Base-by-base conservation (phyloP, 1,139 yeast species). In the Pichia norvegensis region DNA sequence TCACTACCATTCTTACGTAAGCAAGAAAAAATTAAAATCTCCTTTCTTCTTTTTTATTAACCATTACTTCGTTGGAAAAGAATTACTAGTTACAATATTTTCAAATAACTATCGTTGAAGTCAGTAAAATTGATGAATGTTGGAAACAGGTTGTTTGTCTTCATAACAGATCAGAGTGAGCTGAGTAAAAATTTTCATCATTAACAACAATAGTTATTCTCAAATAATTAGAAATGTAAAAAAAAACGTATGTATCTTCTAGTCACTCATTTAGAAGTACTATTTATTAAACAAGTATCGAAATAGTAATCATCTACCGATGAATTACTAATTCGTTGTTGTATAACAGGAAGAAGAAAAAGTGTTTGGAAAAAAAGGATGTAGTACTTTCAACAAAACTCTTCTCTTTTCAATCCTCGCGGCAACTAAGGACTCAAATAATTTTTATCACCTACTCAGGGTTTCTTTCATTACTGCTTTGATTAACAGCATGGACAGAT, bases 171-270 rank as follows among this genome's bases (percentile, higher is more conserved):
- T 62, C 65, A 58, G 66, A 62, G 66, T 62, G 66, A 62, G 66
- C 66, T 62, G 66, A 62, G 66, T 53, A 49, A 55, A 36, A 57
- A 57, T 43, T 61, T 52, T 61, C 65, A 62, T 62, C 66, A 62
- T 62, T 54, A 60, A 57, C 61, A 58, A 46, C 37, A 35, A 35
- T 19, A 21, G 31, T 37, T 20, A 29, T n/a, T 38, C 13, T 21
- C 14, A 23, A 16, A 16, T 20, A 36, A 19, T 11, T 9, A 25
- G 21, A 14, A 13, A 4, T 13, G 3, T 13, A 11, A 13, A 2
- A 27, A 11, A 13, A 11, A 27, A 17, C 27, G 29, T 17, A n/a
- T n/a, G n/a, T 40, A 16, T 21, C 39, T 22, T 27, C 5, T 27
- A 13, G 31, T 27, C 31, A 27, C 31, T 27, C 31, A 11, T 27